These are phyloP conservation scores for Ganoderma sp. DNA, from an alignment of 1,284 basidiomycete species.

Conservation along the genomic window DNA sequence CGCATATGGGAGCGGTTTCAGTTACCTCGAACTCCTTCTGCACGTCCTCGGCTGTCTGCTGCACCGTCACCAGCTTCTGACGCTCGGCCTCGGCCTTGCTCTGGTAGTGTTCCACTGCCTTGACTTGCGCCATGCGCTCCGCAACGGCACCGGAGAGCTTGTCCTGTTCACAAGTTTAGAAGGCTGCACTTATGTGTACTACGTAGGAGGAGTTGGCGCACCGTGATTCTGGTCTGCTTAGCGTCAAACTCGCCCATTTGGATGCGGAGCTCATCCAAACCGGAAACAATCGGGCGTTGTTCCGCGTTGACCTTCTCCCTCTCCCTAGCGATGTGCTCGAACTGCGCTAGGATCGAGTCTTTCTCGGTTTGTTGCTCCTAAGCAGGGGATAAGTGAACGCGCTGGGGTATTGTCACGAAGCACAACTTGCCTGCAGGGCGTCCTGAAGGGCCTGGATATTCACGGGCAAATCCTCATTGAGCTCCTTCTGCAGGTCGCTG, in stretches of 20 bases:
- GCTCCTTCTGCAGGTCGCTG: slow-evolving; percentile 58
- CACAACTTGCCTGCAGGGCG: slow-evolving; percentile 51
- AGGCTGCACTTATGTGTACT: neutral
- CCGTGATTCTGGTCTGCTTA: slow-evolving; percentile 46
- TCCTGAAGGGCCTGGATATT: slow-evolving; percentile 71
- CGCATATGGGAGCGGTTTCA: too few species aligned
- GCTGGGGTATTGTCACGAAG: slow-evolving; percentile 17
- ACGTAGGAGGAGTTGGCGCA: too few species aligned
- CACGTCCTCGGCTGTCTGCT: slow-evolving; percentile 54
- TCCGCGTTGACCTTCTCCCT: slow-evolving; percentile 51
- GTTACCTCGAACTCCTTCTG: slow-evolving; percentile 65
- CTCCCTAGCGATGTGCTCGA: slow-evolving; percentile 48
- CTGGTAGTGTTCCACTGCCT: slow-evolving; percentile 50
- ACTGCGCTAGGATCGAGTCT: slow-evolving; percentile 54
- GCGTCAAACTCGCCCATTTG: slow-evolving; percentile 57
- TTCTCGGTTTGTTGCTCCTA: slow-evolving; percentile 66
- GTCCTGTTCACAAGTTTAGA: slow-evolving; percentile 19
- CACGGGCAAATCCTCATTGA: slow-evolving; percentile 76
- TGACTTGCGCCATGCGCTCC: slow-evolving; percentile 55
- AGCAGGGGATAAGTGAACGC: neutral
- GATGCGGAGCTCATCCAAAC: slow-evolving; percentile 52
- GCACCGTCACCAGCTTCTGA: slow-evolving; percentile 40
- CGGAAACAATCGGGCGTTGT: slow-evolving; percentile 47
- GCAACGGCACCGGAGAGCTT: slow-evolving; percentile 16
- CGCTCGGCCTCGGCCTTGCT: slow-evolving; percentile 46